Base-by-base conservation (phyloP, 176 grass and related monocot species). In the Musa schizocarpa region DNA sequence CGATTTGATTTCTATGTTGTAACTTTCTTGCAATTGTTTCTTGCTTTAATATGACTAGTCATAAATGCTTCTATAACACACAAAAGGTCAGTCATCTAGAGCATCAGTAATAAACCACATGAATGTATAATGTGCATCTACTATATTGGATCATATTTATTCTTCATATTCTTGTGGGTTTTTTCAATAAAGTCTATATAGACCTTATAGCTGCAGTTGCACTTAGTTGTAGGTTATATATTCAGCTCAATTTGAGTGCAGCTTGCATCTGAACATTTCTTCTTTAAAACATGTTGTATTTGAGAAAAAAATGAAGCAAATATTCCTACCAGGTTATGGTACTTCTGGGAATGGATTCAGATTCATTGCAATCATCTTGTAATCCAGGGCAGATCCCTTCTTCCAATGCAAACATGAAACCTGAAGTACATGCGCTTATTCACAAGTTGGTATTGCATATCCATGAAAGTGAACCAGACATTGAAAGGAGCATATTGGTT, bases 401-500 rank as follows among this genome's bases (percentile, higher is more conserved):
- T 67, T 21, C 87, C 76, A 81, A 88, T 76, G 85, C 87, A 82
- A 82, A 75, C 34, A 78, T 96, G 50, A 88, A 83, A 53, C 59
- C 27, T 66, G 81, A 96, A 73, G 81, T 90, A 77, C 88, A 85
- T 78, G 55, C 68, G 75, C 73, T 92, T 65, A 92, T 96, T 70
- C 85, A 92, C 17, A 84, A 81, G 76, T 81, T 96, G 59, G 51
- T 96, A 67, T 73, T 92, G 54, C 87, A 90, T 78, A 78, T 96
- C 63, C 89, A 96, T 78, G 72, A 74, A 76, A 85, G 29, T 59
- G 93, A 96, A 76, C 62, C 70, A 63, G 83, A 96, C 34, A 77
- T 86, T 78, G 79, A 82, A 83, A 96, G 90, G 64, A 86, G 93
- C 76, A 86, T 96, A 92, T 90, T 96, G 81, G 89, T 96, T 74